phyloP scores from a whole-genome alignment of 176 grass and related monocot genomes.

The Juncus inflexus region DNA sequence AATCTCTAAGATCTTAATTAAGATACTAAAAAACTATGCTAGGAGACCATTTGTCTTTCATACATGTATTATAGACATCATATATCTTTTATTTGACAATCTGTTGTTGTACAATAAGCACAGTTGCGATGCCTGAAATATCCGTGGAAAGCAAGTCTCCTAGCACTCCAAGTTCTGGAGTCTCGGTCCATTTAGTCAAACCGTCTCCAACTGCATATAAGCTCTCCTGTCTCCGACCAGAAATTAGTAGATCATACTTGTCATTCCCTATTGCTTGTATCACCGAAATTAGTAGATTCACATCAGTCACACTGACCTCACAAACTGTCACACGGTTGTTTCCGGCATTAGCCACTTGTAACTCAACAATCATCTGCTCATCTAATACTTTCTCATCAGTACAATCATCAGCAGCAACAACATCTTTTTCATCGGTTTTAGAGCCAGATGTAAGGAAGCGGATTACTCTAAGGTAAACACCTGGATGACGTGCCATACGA shows the following conservation, averaged over 20 bases:
- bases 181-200: background rate
- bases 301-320: conserved; percentile 5
- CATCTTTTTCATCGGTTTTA: background rate
- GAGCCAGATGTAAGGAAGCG: background rate
- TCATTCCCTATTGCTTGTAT: background rate
- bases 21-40: too few species aligned
- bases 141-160: conserved; percentile 18
- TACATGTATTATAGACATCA: too few species aligned
- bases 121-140: background rate
- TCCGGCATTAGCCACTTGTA: background rate
- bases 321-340: conserved; percentile 5
- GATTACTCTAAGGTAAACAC: background rate
- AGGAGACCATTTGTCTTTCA: too few species aligned
- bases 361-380: conserved; percentile 18
- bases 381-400: background rate
- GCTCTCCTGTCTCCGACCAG: conserved; percentile 15
- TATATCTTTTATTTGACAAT: background rate
- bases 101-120: conserved; percentile 21
- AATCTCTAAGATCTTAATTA: too few species aligned
- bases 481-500: conserved; percentile 26
- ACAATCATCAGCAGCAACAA: background rate
- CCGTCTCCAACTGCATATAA: conserved; percentile 30
- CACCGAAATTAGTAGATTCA: background rate
- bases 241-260: conserved; percentile 31
- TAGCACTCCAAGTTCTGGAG: conserved; percentile 10